phyloP scores from a whole-genome alignment of 2,329 filamentous ascomycete species.

The Xylariales sp. region DNA sequence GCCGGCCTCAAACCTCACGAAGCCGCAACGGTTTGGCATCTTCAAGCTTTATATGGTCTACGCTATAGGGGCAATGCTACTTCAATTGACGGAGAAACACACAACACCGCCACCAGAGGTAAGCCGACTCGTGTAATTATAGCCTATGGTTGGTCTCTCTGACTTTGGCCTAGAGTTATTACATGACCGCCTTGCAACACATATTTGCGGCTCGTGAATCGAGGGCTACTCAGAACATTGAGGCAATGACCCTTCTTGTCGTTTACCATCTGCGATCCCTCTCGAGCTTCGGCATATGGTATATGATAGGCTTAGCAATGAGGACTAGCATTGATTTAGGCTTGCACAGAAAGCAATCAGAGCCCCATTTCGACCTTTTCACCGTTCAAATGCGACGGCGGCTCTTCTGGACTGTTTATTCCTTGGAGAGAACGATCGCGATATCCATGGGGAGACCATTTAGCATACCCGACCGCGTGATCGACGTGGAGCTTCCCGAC shows the following conservation, averaged over 20 bases:
- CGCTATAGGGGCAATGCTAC: constrained; percentile 44
- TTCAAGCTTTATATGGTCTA: constrained; percentile 50
- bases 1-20: constrained; percentile 29
- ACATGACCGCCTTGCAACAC: constrained; percentile 43
- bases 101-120: constrained; percentile 35
- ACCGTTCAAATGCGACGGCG: constrained; percentile 40
- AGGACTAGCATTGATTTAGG: constrained; percentile 48
- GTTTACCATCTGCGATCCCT: constrained; percentile 46
- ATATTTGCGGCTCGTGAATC: constrained; percentile 43
- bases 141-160: too few relatives aligned
- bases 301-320: constrained; percentile 50
- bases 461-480: constrained; percentile 46
- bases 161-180: constrained; percentile 41
- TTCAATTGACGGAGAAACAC: constrained; percentile 42
- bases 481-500: constrained; percentile 43
- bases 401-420: constrained; percentile 49
- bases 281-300: constrained; percentile 47
- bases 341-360: constrained; percentile 42
- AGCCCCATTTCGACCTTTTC: constrained; percentile 34
- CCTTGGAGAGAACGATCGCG: constrained; percentile 43
- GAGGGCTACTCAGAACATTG: constrained; percentile 44
- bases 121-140: constrained; percentile 11
- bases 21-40: constrained; percentile 34
- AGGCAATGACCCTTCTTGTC: constrained; percentile 46
- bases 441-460: constrained; percentile 46